These are phyloP conservation scores for Henningerozyma blattae DNA, from an alignment of 805 yeast genomes.

Conservation along the genomic window DNA sequence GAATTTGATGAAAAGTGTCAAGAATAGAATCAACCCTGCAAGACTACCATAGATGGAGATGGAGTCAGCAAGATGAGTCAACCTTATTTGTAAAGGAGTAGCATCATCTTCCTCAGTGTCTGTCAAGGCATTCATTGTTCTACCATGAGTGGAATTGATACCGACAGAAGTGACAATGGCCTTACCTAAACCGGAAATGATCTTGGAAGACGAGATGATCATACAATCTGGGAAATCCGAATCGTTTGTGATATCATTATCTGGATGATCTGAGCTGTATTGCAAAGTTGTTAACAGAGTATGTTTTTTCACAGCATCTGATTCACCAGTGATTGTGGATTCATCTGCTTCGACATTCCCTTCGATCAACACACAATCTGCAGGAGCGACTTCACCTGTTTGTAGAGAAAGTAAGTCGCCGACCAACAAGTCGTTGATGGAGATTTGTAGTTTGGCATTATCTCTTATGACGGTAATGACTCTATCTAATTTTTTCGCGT, in stretches of 20 bases:
- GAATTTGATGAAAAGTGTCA: constrained; percentile 69
- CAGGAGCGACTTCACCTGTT: constrained; percentile 92
- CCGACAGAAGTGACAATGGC: constrained; percentile 91
- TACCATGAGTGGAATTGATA: constrained; percentile 76
- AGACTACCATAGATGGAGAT: constrained; percentile 89
- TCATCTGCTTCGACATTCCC: constrained; percentile 88
- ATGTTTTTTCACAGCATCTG: constrained; percentile 63
- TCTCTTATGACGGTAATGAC: constrained; percentile 59
- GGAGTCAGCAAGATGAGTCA: constrained; percentile 76
- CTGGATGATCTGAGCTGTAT: constrained; percentile 11
- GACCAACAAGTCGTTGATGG: constrained; percentile 65
- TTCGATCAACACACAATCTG: constrained; percentile 63
- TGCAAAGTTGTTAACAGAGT: constrained; percentile 36
- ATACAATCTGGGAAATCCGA: constrained; percentile 49
- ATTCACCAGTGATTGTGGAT: constrained; percentile 88
- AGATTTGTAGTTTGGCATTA: constrained; percentile 53
- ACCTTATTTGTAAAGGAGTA: constrained; percentile 81
- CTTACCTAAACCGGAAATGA: constrained; percentile 74
- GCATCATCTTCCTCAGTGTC: constrained; percentile 33
- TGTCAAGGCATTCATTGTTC: constrained; percentile 69
- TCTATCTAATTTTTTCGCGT: constrained; percentile 81
- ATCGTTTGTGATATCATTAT: constrained; percentile 1
- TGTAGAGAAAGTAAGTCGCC: constrained; percentile 78
- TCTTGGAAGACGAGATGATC: constrained; percentile 83
- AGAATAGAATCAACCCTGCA: constrained; percentile 72